A percentile compares a stretch with the other conserved stretches of the same genome.
Evolutionary conservation across 1,284 basidiomycete genomes (phyloP).

Genomic region (Fomitopsis palustris): DNA sequence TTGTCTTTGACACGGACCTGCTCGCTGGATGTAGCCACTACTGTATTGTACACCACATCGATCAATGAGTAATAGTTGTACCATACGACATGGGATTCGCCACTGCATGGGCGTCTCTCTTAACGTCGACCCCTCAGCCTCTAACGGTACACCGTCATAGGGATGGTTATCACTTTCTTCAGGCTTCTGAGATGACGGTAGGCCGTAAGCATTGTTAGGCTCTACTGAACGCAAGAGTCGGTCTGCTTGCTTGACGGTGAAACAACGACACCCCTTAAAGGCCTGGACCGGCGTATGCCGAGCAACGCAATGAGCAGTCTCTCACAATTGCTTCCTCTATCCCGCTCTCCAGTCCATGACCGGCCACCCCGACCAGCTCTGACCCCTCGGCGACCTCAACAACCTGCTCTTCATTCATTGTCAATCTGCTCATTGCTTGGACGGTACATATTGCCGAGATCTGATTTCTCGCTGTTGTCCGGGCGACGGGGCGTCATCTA

Average conservation of each 20-base stretch:
- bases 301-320: not conserved
- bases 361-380: not conserved
- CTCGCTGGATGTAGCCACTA: not conserved
- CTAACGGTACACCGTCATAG: too few relatives aligned
- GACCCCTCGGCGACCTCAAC: not conserved
- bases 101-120: too few relatives aligned
- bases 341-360: not conserved
- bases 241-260: too few relatives aligned
- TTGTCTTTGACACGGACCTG: not conserved
- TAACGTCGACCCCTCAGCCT: too few relatives aligned
- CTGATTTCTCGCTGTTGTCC: not conserved
- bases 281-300: not conserved
- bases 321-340: not conserved
- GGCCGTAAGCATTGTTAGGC: too few relatives aligned
- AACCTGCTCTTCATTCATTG: not conserved
- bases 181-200: too few relatives aligned
- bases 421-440: too few relatives aligned
- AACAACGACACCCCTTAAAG: too few relatives aligned
- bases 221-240: too few relatives aligned
- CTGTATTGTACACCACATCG: not conserved
- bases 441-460: not conserved
- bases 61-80: too few relatives aligned
- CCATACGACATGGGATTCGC: too few relatives aligned
- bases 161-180: too few relatives aligned
- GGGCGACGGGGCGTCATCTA: not conserved